Evolutionary conservation across 768 basidiomycete species (phyloP).

Genomic region (Hortiboletus flavorubellus): DNA sequence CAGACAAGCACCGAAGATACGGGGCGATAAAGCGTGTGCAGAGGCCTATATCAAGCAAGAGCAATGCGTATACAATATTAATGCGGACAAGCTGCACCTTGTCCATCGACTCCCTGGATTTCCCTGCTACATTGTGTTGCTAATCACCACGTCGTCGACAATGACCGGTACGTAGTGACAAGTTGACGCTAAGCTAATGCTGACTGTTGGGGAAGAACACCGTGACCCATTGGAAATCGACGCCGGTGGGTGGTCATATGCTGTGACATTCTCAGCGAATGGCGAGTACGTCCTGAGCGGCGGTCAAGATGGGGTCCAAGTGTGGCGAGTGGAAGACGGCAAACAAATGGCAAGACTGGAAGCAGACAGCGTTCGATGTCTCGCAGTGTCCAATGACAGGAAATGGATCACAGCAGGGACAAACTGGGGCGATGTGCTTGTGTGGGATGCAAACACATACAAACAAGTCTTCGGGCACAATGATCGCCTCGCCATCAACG

Average conservation of each 20-base stretch:
- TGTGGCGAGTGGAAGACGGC: not conserved
- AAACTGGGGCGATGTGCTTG: not conserved
- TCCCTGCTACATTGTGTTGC: not conserved
- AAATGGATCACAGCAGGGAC: not conserved
- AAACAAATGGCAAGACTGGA: not conserved
- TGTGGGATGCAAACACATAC: conserved; percentile 1
- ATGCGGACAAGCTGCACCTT: not conserved
- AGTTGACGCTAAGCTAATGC: not conserved
- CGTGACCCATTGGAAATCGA: not conserved
- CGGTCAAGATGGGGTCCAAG: too few species aligned
- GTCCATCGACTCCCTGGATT: not conserved
- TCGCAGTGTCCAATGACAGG: not conserved
- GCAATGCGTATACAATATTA: too few species aligned
- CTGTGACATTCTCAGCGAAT: not conserved
- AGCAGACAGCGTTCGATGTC: not conserved
- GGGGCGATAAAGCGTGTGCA: too few species aligned
- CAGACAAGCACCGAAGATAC: not conserved
- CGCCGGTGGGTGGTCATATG: not conserved
- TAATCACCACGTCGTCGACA: not conserved
- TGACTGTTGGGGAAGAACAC: not conserved
- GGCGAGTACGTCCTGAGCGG: not conserved
- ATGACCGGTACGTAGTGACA: not conserved
- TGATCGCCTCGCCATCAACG: not conserved
- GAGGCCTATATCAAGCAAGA: too few species aligned
- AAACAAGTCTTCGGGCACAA: not conserved